Evolutionary conservation across 371 early-diverging fungal species (phyloP), one percentile per base, ranked within the genome.

Genomic region (Lichtheimia ramosa): DNA sequence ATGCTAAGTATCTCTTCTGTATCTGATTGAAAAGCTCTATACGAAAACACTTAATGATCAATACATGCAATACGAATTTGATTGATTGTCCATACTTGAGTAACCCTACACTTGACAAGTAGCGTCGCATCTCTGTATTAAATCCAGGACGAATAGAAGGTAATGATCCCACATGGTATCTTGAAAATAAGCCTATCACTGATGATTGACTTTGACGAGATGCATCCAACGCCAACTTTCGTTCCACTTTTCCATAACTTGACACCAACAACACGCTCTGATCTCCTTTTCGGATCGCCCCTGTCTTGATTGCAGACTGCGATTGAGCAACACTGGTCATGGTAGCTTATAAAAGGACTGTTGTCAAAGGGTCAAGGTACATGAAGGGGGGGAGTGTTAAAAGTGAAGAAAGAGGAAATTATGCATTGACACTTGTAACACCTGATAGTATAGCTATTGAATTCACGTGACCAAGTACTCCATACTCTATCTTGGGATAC

Each of bases 1-100:
- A 86, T 57, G 18, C 49, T 48, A 15, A 49, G 39, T 14, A 57
- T 48, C 7, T 16, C 28, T 3, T 13, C 34, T 20, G 21, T 57
- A 3, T 28, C 46, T n/a, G 49, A 27, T 23, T 48, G 48, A 23
- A 39, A 27, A 3, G 58, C 39, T n/a, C 58, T 57, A 40, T 40
- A 34, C 10, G 10, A 1, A 7, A n/a, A 18, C 7, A 24, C 2
- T 24, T 15, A 10, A 34, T 6, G 6, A 51, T 23, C 51, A 25
- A 52, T 14, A 3, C 16, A 55, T 13, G 3, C 43, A 42, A 41
- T 18, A 6, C 10, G 5, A 18, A 41, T 16, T n/a, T 55, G 24
- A 18, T 12, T 42, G 39, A 5, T 2, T n/a, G n/a, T n/a, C n/a
- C 34, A 1, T 34, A 57, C 58, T 48, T 39, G 21, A 49, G 58